phyloP scores from a whole-genome alignment of 495 filamentous ascomycete genomes.

The Xylaria palmicola region DNA sequence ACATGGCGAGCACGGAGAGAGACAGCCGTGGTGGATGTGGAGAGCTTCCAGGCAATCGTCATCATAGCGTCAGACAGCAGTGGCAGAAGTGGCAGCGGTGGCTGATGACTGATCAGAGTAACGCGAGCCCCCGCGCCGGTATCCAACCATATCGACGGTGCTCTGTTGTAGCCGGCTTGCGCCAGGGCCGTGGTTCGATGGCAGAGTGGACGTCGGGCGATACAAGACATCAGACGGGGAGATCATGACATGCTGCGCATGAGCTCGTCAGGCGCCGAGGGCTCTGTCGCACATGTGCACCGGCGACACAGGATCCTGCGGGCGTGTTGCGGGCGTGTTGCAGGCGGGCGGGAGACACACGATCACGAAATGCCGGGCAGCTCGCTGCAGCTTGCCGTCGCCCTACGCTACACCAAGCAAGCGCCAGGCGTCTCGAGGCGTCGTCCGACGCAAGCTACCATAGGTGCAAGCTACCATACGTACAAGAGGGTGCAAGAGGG shows the following conservation, averaged over 20 bases:
- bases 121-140: not conserved
- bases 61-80: not conserved
- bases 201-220: not conserved
- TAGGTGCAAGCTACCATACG: too few species aligned
- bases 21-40: not conserved
- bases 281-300: not conserved
- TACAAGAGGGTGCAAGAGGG: too few species aligned
- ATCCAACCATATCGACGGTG: not conserved
- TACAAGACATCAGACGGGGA: constrained; percentile 1
- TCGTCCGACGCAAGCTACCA: too few species aligned
- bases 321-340: not conserved
- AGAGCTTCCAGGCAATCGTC: not conserved
- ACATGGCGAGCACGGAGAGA: too few species aligned
- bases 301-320: not conserved
- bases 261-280: not conserved
- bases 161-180: not conserved
- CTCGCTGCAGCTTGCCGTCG: constrained; percentile 2
- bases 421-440: not conserved
- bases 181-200: not conserved
- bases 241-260: not conserved
- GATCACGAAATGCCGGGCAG: not conserved
- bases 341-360: not conserved
- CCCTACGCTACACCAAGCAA: not conserved
- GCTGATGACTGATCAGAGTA: not conserved
- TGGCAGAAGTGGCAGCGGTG: not conserved